Conservation (phyloP, 2,329 filamentous ascomycete species). For the Bipolaris zeicola region DNA sequence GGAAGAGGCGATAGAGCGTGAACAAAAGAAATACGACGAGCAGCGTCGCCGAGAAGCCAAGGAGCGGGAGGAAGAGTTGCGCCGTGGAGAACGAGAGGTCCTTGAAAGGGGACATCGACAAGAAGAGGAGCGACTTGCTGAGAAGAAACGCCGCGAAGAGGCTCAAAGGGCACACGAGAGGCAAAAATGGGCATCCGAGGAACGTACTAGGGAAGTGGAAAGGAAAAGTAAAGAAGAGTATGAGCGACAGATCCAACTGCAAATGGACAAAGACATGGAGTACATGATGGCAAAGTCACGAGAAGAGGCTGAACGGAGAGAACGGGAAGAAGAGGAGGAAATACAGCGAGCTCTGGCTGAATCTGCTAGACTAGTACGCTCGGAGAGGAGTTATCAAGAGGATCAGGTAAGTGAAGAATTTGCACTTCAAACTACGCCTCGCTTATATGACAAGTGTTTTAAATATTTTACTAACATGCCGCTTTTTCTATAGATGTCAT, state of each 20-base stretch:
- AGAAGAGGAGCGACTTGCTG: conserved; percentile 7
- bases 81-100: conserved; percentile 12
- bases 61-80: conserved; percentile 12
- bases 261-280: conserved; percentile 15
- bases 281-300: conserved; percentile 15
- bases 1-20: conserved; percentile 16
- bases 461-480: conserved; percentile 3
- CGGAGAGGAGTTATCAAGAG: conserved; percentile 6
- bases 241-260: conserved; percentile 7
- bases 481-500: conserved; percentile 2
- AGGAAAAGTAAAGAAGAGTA: conserved; percentile 9
- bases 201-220: conserved; percentile 2
- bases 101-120: conserved; percentile 6
- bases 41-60: conserved; percentile 15
- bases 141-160: conserved; percentile 3
- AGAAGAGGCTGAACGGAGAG: conserved; percentile 10
- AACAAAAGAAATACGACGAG: conserved; percentile 13
- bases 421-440: not conserved
- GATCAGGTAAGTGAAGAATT: conserved; percentile 7
- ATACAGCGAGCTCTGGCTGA: conserved; percentile 12
- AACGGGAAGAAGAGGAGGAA: conserved; percentile 17
- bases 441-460: not conserved
- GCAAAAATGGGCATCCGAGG: conserved; percentile 2
- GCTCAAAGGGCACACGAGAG: not conserved
- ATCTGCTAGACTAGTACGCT: not conserved